Conservation (phyloP, 2,329 filamentous ascomycete genomes). For the Paraconiothyrium sp. region DNA sequence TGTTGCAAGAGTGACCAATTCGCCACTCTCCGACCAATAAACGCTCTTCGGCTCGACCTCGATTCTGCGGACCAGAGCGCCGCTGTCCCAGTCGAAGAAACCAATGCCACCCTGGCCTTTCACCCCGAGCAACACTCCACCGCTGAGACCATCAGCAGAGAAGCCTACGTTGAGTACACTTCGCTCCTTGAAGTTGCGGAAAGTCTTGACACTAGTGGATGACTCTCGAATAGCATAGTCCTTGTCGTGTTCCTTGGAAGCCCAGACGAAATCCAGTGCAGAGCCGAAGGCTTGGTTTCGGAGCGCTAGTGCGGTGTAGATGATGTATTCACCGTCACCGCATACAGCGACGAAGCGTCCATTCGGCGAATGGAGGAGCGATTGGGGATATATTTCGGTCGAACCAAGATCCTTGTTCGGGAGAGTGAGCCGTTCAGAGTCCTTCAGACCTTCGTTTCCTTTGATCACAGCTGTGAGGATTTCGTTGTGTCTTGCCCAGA, state of each 20-base stretch:
- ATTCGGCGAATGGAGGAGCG: slow-evolving; percentile 94
- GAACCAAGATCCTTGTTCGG: slow-evolving; percentile 94
- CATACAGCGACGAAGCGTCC: slow-evolving; percentile 89
- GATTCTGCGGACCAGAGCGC: slow-evolving; percentile 88
- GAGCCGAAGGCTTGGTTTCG: slow-evolving; percentile 97
- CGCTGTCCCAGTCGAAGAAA: slow-evolving; percentile 95
- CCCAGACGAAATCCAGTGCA: slow-evolving; percentile 96
- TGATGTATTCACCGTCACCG: slow-evolving; percentile 98
- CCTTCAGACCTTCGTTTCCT: slow-evolving; percentile 86
- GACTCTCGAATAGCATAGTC: slow-evolving; percentile 98
- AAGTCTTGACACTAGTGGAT: slow-evolving; percentile 91
- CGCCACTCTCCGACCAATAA: slow-evolving; percentile 97
- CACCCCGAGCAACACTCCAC: slow-evolving; percentile 90
- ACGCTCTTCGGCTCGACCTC: slow-evolving; percentile 78
- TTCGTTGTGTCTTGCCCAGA: slow-evolving; percentile 95
- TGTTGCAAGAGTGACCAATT: slow-evolving; percentile 90
- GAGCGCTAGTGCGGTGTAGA: slow-evolving; percentile 96
- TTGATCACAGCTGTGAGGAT: slow-evolving; percentile 96
- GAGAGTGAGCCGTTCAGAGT: slow-evolving; percentile 85
- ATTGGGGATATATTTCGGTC: slow-evolving; percentile 96
- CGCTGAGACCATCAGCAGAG: slow-evolving; percentile 89
- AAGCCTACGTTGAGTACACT: slow-evolving; percentile 94
- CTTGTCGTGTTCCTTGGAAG: slow-evolving; percentile 95
- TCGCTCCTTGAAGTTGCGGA: slow-evolving; percentile 97
- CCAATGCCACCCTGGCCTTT: slow-evolving; percentile 94